Evolutionary conservation across 73 alveolate genomes (phyloP), one percentile per base, ranked within the genome.

Genomic region (Paraurostyla sp.): DNA sequence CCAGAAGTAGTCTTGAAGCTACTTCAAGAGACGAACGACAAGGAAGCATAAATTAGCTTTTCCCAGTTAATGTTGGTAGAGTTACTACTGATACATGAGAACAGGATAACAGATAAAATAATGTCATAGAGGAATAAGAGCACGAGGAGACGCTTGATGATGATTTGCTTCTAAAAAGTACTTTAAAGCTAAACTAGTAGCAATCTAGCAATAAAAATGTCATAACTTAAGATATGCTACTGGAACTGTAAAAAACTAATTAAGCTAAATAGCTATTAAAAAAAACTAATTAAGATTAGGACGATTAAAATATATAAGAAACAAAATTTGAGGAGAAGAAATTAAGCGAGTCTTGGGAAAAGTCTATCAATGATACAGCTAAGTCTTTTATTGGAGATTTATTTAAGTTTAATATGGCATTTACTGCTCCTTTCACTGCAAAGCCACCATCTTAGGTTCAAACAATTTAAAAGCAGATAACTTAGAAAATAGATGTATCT

Each of bases 341-440:
- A 11, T 65, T 65, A 38, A 35, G 60, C 18, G 56, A 32, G 6
- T 65, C 82, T 65, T 65, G 82, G 82, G 82, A 65, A 65, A 65
- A 65, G 23, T 65, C 82, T 6, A 65, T 65, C 25, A 65, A 65
- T 9, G 82, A 65, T 7, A 35, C 56, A 2, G 41, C 54, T 36
- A 3, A n/a, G 23, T 65, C 82, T 38, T 65, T 65, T 65, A 35
- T 65, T 3, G 46, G 82, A 3, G 58, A 65, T 65, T 30, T 65
- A 18, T 40, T 65, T 6, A n/a, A n/a, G n/a, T 65, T 35, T 35
- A 65, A 38, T 15, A 38, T 65, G n/a, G n/a, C n/a, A n/a, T n/a
- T n/a, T n/a, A n/a, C n/a, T n/a, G n/a, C n/a, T n/a, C n/a, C n/a
- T n/a, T n/a, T n/a, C n/a, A n/a, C n/a, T n/a, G n/a, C n/a, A n/a